phyloP scores from a whole-genome alignment of 2,329 filamentous ascomycete genomes.

The Stachybotrys elegans region DNA sequence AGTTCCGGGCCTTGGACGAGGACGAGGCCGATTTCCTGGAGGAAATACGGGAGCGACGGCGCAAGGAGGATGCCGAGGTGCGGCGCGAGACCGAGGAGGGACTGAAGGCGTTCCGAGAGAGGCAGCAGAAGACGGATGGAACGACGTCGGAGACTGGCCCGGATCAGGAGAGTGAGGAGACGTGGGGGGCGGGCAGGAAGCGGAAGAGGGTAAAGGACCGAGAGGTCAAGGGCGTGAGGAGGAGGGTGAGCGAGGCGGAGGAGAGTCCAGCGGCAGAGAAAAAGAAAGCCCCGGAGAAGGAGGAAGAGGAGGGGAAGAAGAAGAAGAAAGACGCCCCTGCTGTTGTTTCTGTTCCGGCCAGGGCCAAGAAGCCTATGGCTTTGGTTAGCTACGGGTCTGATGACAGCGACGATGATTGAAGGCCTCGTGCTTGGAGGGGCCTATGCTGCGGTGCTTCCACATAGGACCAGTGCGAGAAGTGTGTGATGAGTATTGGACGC shows the following conservation, averaged over 20 bases:
- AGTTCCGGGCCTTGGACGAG: slow-evolving; percentile 72
- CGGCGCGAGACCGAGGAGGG: slow-evolving; percentile 52
- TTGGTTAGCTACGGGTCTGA: slow-evolving; percentile 56
- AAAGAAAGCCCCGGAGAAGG: slow-evolving; percentile 7
- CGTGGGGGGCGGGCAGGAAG: slow-evolving; percentile 30
- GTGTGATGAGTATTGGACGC: too few species aligned
- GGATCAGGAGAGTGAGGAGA: slow-evolving; percentile 21
- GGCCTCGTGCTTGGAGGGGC: too few species aligned
- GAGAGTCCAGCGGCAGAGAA: slow-evolving; percentile 7
- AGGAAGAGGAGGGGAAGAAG: slow-evolving; percentile 9
- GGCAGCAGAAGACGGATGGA: slow-evolving; percentile 32
- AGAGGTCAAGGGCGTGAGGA: slow-evolving; percentile 28
- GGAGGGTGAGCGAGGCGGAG: slow-evolving; percentile 15
- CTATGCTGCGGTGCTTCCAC: too few species aligned
- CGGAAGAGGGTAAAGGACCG: slow-evolving; percentile 30
- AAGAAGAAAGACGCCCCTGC: slow-evolving; percentile 4
- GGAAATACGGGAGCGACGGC: slow-evolving; percentile 44
- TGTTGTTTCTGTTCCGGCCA: background rate
- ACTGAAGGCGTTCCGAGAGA: slow-evolving; percentile 49
- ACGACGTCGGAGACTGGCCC: slow-evolving; percentile 10
- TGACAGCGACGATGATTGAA: slow-evolving; percentile 34
- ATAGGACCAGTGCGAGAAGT: too few species aligned
- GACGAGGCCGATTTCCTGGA: slow-evolving; percentile 75
- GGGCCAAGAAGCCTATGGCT: slow-evolving; percentile 22
- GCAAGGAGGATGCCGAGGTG: slow-evolving; percentile 49